Conservation (phyloP, 371 early-diverging fungal genomes). For the Mortierella sp. region DNA sequence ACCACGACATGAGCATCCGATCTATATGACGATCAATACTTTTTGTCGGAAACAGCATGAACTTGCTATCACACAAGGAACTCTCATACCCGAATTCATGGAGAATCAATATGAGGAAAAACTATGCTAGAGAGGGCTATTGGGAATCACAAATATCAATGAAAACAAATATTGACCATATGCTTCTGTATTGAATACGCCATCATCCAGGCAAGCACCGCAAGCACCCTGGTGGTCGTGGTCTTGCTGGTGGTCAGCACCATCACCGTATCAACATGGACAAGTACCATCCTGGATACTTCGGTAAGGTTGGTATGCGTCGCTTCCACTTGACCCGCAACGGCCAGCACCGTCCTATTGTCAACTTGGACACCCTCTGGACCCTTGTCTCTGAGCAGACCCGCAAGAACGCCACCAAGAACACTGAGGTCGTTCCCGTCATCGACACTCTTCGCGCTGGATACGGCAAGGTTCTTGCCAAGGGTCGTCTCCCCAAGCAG, state of each 20-base stretch:
- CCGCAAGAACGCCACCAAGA: slow-evolving; percentile 86
- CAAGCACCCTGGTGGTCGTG: slow-evolving; percentile 99
- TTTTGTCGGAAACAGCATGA: too few species aligned
- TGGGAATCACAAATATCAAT: background rate
- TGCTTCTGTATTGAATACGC: too few species aligned
- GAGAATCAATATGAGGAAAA: too few species aligned
- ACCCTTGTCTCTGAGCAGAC: slow-evolving; percentile 94
- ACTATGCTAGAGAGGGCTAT: background rate
- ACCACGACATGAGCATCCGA: too few species aligned
- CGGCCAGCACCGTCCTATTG: slow-evolving; percentile 86
- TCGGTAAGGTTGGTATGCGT: slow-evolving; percentile 99
- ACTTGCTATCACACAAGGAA: too few species aligned
- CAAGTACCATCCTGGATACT: slow-evolving; percentile 99
- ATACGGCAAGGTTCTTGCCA: slow-evolving; percentile 98
- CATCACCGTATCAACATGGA: slow-evolving; percentile 99
- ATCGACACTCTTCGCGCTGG: slow-evolving; percentile 94
- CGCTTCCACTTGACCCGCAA: slow-evolving; percentile 98
- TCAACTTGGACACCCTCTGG: slow-evolving; percentile 98
- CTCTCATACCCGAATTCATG: too few species aligned
- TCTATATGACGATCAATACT: too few species aligned
- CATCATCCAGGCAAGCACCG: slow-evolving; percentile 99
- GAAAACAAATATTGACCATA: too few species aligned
- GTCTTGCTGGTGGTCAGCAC: slow-evolving; percentile 99
- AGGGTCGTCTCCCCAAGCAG: slow-evolving; percentile 91
- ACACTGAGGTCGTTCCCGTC: slow-evolving; percentile 94